Conservation (phyloP, 257 asterid species). For the Apocynum venetum region DNA sequence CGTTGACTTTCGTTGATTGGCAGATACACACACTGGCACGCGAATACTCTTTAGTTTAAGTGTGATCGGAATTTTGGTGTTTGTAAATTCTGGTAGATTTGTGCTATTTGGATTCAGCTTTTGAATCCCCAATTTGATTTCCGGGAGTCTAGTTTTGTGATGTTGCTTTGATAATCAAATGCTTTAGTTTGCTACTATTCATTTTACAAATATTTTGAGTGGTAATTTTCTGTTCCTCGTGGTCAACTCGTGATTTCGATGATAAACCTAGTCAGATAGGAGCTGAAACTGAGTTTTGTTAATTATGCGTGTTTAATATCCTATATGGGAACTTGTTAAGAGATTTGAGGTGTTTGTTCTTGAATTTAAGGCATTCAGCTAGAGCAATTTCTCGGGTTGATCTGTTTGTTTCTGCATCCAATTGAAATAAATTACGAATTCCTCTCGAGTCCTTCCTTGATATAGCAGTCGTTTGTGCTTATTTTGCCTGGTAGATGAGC, state of each 20-base stretch:
- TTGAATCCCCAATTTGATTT: background rate
- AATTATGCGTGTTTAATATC: background rate
- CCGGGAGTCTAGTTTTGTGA: background rate
- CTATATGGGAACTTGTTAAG: background rate
- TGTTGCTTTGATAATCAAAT: background rate
- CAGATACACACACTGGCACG: background rate
- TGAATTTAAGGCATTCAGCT: background rate
- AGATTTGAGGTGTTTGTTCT: background rate
- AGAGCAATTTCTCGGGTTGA: background rate
- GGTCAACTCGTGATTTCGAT: background rate
- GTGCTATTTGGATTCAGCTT: background rate
- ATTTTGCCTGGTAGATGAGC: background rate
- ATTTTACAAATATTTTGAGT: background rate
- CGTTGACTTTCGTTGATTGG: conserved; percentile 43
- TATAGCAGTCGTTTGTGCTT: background rate
- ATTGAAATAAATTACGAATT: background rate
- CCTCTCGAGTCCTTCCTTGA: background rate
- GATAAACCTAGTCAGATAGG: background rate
- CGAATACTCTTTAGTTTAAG: background rate
- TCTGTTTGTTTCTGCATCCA: background rate
- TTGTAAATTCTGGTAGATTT: background rate
- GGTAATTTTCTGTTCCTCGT: background rate
- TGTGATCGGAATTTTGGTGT: background rate
- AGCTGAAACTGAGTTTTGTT: background rate
- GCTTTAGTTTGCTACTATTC: background rate